These are phyloP conservation scores for Recurvomyces mirabilis DNA, from an alignment of 495 filamentous ascomycete species.

Conservation along the genomic window DNA sequence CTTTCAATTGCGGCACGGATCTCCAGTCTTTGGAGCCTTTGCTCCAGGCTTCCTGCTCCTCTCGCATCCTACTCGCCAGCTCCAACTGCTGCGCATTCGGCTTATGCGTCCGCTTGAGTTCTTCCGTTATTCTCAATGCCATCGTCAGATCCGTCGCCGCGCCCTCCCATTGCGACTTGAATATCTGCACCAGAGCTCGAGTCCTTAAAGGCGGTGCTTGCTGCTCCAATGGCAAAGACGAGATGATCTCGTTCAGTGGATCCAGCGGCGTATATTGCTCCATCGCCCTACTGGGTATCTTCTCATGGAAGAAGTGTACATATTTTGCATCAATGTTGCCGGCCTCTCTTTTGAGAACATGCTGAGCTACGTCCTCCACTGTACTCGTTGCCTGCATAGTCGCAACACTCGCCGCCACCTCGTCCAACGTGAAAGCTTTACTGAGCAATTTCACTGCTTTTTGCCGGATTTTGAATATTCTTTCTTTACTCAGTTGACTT, in stretches of 20 bases:
- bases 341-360: slow-evolving; percentile 55
- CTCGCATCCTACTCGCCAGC: slow-evolving; percentile 34
- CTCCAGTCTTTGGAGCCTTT: slow-evolving; percentile 36
- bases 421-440: slow-evolving; percentile 64
- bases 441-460: slow-evolving; percentile 64
- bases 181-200: slow-evolving; percentile 58
- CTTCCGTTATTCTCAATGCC: slow-evolving; percentile 49
- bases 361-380: slow-evolving; percentile 63
- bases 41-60: slow-evolving; percentile 24
- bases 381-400: slow-evolving; percentile 74
- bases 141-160: slow-evolving; percentile 56
- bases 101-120: slow-evolving; percentile 34
- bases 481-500: slow-evolving; percentile 58
- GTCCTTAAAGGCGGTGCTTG: slow-evolving; percentile 51
- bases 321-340: slow-evolving; percentile 56
- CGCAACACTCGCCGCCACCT: slow-evolving; percentile 69
- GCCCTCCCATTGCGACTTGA: slow-evolving; percentile 61
- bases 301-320: slow-evolving; percentile 81
- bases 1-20: slow-evolving; percentile 45
- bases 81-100: slow-evolving; percentile 37
- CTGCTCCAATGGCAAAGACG: slow-evolving; percentile 46
- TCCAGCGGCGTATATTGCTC: slow-evolving; percentile 58
- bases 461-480: slow-evolving; percentile 64
- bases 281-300: slow-evolving; percentile 66
- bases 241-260: slow-evolving; percentile 54